phyloP scores from a whole-genome alignment of 345 rosid genomes.

The Gossypium turneri region DNA sequence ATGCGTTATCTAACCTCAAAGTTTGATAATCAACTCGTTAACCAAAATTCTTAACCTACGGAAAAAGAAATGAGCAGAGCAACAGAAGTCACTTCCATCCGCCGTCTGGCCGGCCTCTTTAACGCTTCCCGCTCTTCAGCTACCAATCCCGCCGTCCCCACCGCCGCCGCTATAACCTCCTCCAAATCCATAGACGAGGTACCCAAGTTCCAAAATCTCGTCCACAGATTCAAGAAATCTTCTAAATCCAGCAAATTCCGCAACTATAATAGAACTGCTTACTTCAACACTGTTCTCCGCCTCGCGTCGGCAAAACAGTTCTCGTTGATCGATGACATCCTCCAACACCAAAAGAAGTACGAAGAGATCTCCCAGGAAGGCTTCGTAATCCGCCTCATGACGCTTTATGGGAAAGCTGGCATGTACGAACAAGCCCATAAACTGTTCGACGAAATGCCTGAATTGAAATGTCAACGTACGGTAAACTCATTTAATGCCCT shows the following conservation, averaged over 20 bases:
- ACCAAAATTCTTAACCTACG: neutral
- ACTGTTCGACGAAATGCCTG: conserved; percentile 85
- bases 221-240: conserved; percentile 53
- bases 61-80: conserved; percentile 27
- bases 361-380: conserved; percentile 52
- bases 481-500: conserved; percentile 61
- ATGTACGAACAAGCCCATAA: conserved; percentile 67
- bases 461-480: conserved; percentile 49
- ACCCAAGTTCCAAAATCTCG: conserved; percentile 37
- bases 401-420: conserved; percentile 47
- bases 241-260: conserved; percentile 56
- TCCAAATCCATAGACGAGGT: conserved; percentile 23
- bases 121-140: conserved; percentile 21
- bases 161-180: neutral
- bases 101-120: conserved; percentile 38
- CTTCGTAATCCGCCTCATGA: conserved; percentile 46
- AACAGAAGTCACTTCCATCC: conserved; percentile 27
- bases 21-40: neutral
- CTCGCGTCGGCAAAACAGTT: conserved; percentile 45
- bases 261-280: conserved; percentile 30
- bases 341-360: conserved; percentile 72
- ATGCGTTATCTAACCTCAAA: neutral
- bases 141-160: conserved; percentile 1
- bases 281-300: conserved; percentile 50
- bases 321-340: conserved; percentile 49